Conservation (phyloP, 2,329 filamentous ascomycete species). For the Diaporthe aspalathi region DNA sequence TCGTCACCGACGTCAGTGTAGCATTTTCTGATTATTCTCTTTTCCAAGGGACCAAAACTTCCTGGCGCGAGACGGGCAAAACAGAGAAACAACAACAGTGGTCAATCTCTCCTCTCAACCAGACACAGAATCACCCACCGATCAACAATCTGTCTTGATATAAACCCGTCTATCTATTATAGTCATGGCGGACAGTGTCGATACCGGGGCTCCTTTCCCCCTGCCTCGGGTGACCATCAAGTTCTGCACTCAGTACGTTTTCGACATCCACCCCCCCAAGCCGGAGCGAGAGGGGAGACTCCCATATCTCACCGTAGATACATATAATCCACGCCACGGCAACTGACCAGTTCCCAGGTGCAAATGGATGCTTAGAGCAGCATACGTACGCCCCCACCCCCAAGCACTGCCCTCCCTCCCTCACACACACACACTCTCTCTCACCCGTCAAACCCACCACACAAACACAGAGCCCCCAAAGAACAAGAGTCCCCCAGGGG, state of each 20-base stretch:
- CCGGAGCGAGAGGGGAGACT: no score
- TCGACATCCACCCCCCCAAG: neutral
- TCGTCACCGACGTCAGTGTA: neutral
- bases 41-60: neutral
- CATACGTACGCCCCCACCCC: conserved; percentile 78
- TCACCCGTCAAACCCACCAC: neutral
- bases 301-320: neutral
- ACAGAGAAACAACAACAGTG: neutral
- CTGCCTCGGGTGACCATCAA: conserved; percentile 86
- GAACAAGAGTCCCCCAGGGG: neutral
- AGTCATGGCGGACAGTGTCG: conserved; percentile 41
- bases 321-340: no score
- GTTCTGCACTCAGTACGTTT: conserved; percentile 77
- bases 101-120: neutral
- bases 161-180: conserved; percentile 24
- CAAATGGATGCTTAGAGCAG: conserved; percentile 88
- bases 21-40: neutral
- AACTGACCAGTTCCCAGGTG: conserved; percentile 64
- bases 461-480: no score
- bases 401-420: conserved; percentile 45
- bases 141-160: neutral
- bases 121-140: neutral
- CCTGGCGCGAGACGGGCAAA: no score
- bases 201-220: conserved; percentile 45
- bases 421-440: neutral